Conservation (phyloP, 163 green algal species). For the Chlorella variabilis region DNA sequence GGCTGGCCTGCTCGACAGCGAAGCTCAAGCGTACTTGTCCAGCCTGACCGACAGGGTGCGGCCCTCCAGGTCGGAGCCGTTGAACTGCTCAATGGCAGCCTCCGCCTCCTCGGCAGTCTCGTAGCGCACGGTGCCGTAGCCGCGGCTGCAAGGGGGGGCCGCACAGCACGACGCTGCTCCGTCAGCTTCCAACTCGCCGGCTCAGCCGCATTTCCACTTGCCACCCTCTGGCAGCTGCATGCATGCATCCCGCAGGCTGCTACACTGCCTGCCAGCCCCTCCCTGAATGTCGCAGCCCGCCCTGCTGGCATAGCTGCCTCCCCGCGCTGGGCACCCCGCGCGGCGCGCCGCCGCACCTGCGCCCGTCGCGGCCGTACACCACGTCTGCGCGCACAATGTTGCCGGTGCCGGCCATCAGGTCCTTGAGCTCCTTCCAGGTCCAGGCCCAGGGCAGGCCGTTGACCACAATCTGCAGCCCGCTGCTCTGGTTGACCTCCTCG, state of each 20-base stretch:
- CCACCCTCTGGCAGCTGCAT: no score
- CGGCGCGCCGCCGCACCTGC: no score
- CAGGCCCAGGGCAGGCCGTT: slow-evolving; percentile 93
- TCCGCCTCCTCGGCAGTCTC: slow-evolving; percentile 74
- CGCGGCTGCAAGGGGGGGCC: slow-evolving; percentile 55
- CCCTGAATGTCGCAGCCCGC: no score
- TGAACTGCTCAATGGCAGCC: slow-evolving; percentile 79
- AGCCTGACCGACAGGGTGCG: slow-evolving; percentile 87
- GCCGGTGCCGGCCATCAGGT: slow-evolving; percentile 78
- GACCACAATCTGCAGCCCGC: slow-evolving; percentile 78
- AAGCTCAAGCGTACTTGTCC: slow-evolving; percentile 83
- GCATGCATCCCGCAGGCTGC: no score
- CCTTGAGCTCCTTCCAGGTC: slow-evolving; percentile 84
- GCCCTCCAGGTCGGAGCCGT: slow-evolving; percentile 85
- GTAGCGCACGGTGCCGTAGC: slow-evolving; percentile 92
- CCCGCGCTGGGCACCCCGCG: no score
- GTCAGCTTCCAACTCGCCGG: no score
- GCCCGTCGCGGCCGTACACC: slow-evolving; percentile 81
- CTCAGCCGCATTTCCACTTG: no score
- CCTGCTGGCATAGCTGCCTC: no score
- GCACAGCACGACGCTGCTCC: neutral
- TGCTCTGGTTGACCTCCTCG: slow-evolving; percentile 21
- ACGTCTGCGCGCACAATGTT: slow-evolving; percentile 81
- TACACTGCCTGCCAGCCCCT: no score
- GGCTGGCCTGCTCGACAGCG: neutral